Percentiles rank a stretch among this genome's conserved stretches.
phyloP scores from a whole-genome alignment of 257 asterid genomes.

The Verbena officinalis region DNA sequence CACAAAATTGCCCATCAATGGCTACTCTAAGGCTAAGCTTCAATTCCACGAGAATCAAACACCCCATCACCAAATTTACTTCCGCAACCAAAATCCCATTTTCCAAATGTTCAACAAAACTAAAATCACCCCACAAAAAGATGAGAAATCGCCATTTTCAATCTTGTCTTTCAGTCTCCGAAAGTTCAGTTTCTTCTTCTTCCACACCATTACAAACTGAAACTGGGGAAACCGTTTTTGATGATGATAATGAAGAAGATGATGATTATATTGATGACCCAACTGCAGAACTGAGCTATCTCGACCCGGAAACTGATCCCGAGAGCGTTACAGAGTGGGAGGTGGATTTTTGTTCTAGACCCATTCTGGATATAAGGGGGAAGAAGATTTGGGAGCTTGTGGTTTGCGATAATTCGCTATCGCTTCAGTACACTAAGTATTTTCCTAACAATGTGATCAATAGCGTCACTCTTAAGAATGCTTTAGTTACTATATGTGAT shows the following conservation, averaged over 20 bases:
- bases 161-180: slow-evolving; percentile 57
- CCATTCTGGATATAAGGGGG: slow-evolving; percentile 94
- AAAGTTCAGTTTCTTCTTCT: slow-evolving; percentile 62
- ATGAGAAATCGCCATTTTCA: slow-evolving; percentile 38
- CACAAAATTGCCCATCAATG: too few relatives aligned
- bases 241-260: slow-evolving; percentile 33
- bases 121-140: slow-evolving; percentile 19
- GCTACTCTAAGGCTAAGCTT: slow-evolving; percentile 58
- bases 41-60: slow-evolving; percentile 53
- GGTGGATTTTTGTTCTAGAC: slow-evolving; percentile 95
- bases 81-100: slow-evolving; percentile 38
- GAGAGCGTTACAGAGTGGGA: slow-evolving; percentile 84
- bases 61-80: slow-evolving; percentile 44
- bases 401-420: slow-evolving; percentile 79
- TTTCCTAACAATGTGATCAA: slow-evolving; percentile 92
- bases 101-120: slow-evolving; percentile 29
- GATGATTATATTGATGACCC: slow-evolving; percentile 63
- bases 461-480: slow-evolving; percentile 88
- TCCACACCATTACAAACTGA: slow-evolving; percentile 57
- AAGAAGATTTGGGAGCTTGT: slow-evolving; percentile 97
- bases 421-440: slow-evolving; percentile 92
- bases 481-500: slow-evolving; percentile 68
- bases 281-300: slow-evolving; percentile 72
- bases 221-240: slow-evolving; percentile 29
- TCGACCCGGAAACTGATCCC: slow-evolving; percentile 85